phyloP scores from a whole-genome alignment of 2,329 filamentous ascomycete genomes.

The Tolypocladium inflatum region DNA sequence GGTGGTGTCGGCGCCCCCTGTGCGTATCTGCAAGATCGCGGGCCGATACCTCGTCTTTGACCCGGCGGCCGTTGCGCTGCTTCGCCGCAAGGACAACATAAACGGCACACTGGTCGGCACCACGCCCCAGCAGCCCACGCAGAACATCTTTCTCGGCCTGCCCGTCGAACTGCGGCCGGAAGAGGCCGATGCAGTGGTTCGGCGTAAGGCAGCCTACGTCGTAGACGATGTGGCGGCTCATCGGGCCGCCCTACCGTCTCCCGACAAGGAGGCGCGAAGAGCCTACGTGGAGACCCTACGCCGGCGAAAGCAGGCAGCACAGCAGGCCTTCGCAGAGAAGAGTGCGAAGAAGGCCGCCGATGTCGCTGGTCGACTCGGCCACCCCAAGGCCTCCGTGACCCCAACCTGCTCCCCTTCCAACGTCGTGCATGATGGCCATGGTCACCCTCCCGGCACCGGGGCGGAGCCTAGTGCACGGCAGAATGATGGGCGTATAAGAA shows the following conservation, averaged over 20 bases:
- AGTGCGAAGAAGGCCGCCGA: slow-evolving; percentile 24
- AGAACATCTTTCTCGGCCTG: slow-evolving; percentile 86
- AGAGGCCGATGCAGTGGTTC: slow-evolving; percentile 74
- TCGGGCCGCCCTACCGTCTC: slow-evolving; percentile 47
- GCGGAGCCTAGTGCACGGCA: not conserved
- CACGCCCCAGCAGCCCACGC: slow-evolving; percentile 83
- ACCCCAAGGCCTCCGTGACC: not conserved
- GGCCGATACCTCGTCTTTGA: slow-evolving; percentile 87
- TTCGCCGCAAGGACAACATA: slow-evolving; percentile 74
- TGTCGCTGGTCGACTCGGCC: slow-evolving; percentile 11
- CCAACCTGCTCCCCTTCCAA: not conserved
- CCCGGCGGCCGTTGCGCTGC: slow-evolving; percentile 64
- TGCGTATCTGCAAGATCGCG: slow-evolving; percentile 73
- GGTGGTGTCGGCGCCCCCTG: slow-evolving; percentile 24
- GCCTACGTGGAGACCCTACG: slow-evolving; percentile 54
- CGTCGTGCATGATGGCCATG: not conserved
- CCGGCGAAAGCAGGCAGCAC: slow-evolving; percentile 30
- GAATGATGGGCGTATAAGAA: not conserved
- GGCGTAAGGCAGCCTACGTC: slow-evolving; percentile 66
- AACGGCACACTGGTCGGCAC: slow-evolving; percentile 81
- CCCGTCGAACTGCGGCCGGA: slow-evolving; percentile 86
- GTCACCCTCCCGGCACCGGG: not conserved
- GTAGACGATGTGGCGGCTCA: slow-evolving; percentile 73
- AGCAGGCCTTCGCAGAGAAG: slow-evolving; percentile 28
- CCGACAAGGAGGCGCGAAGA: slow-evolving; percentile 46